Evolutionary conservation across 805 yeast species (phyloP), one percentile per base, ranked within the genome.

Genomic region (Saccharomycopsis sp.): DNA sequence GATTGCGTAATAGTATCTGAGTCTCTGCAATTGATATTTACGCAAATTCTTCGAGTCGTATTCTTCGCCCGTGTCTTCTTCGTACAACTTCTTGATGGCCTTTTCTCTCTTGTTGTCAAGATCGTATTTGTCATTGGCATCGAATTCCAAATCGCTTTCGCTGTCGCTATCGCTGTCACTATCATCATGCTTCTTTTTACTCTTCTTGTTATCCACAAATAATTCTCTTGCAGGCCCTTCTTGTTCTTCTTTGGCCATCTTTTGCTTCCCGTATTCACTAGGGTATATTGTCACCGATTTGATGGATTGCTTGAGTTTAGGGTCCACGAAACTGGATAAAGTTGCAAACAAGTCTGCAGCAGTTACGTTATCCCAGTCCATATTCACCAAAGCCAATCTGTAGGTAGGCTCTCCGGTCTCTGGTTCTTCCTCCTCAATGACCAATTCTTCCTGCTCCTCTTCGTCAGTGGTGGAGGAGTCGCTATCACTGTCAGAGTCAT

Each of bases 301-400:
- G 56, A 92, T 85, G 51, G 75, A 73, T 50, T 41, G 48, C n/a
- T 51, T 51, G 37, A 29, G 37, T 29, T 29, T 29, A 23, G 24
- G 16, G 18, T 97, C 97, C 21, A 88, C 84, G 72, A 92, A 94
- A 57, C 96, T 83, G 5, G 84, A 74, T 65, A 92, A 90, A 0
- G 98, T 86, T 2, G 96, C 96, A 86, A 89, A 81, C 62, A 92
- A 74, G 68, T 94, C 98, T 2, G 82, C 81, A 0, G 98, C 87
- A 51, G 82, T 80, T n/a, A 94, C 79, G 67, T 94, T 88, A 65
- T 94, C 99, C 99, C 99, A 94, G 68, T 94, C 99, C 80, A 94
- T 76, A 67, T 94, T 94, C 34, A 94, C 98, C 1, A 86, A 97
- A 0, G 99, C 99, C 66, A 94, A 76, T 3, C 88, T 75, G 37